Base-by-base conservation (phyloP, 164 flowering plant species). In the Paratinospora sagittata region DNA sequence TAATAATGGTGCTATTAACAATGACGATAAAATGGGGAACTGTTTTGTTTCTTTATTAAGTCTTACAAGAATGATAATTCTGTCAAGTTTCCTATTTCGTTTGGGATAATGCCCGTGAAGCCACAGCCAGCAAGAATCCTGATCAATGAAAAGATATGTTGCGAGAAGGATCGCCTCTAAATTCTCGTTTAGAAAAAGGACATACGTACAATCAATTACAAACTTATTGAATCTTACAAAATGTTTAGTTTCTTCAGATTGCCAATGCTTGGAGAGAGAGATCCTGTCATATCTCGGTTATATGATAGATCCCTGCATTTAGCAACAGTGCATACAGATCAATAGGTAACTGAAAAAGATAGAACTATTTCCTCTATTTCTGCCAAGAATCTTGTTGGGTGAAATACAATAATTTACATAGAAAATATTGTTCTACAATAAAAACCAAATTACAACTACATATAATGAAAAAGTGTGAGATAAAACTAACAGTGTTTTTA, bases 61-160 rank as follows among this genome's bases (percentile, higher is more conserved):
- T 68, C 90, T 86, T 87, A 95, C 98, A 95, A 74, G 85, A 88
- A 95, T 23, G 93, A 72, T 16, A 95, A 81, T 45, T 84, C 74
- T 65, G 79, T 26, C 47, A 95, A 90, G 66, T 85, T 86, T 67
- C 97, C n/a, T n/a, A n/a, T n/a, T n/a, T n/a, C n/a, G n/a, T n/a
- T n/a, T n/a, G n/a, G n/a, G n/a, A n/a, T n/a, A 41, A 8, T 75
- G 33, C 93, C 97, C 69, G 75, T 84, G 83, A 95, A 92, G 81
- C 94, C 33, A 71, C 97, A 92, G 24, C 94, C 97, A 30, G 88
- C 89, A 6, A 95, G 81, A 74, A 88, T 90, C 78, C 97, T 92
- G 88, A 52, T 23, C 30, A 13, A 39, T 11, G 13, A 23, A 47
- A 75, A 74, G 19, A 11, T 65, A 27, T 26, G 6, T 19, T n/a